Base-by-base conservation (phyloP, 345 rosid species). In the Corchorus capsularis region DNA sequence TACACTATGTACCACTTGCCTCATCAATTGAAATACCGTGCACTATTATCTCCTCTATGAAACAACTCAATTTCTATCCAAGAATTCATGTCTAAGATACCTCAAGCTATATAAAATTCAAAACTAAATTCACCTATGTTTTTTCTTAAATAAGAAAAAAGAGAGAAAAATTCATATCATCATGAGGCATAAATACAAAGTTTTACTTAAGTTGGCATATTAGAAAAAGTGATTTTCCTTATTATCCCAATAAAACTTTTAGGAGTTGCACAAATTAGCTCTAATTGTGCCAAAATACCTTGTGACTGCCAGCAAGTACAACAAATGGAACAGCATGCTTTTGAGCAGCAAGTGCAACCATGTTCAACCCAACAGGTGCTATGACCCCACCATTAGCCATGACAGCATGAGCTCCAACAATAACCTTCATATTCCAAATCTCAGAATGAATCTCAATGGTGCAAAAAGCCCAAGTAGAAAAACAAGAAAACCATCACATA, bases 311-410 rank as follows among this genome's bases (percentile, higher is more conserved):
- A 16, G 97, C 99, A 53, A 94, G 94, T 57, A 96, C 98, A 69
- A 96, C 99, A 75, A 96, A 96, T 69, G 99, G 99, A 69, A 96
- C 98, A 66, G 97, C 99, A 67, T 96, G 98, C 82, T 89, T 96
- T 87, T 94, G 82, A 68, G 98, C 98, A 66, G 98, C 99, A 77
- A 94, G 94, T 32, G 99, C 97, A 76, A 91, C 95, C 98, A 94
- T 92, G 86, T 96, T 96, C 86, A 96, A 81, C 65, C 99, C 99
- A 76, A 96, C 97, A 75, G 98, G 98, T 76, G 94, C 98, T 79
- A 96, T 91, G 71, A 94, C 97, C 75, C 97, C 97, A 74, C 98
- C 99, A 84, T 94, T 92, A 54, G 99, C 97, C 98, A 96, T 91
- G 52, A 96, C 97, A 70, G 94, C 98, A 81, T 94, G 98, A 77